These are phyloP conservation scores for Wallemia ichthyophaga DNA, from an alignment of 1,284 basidiomycete species.

Conservation along the genomic window DNA sequence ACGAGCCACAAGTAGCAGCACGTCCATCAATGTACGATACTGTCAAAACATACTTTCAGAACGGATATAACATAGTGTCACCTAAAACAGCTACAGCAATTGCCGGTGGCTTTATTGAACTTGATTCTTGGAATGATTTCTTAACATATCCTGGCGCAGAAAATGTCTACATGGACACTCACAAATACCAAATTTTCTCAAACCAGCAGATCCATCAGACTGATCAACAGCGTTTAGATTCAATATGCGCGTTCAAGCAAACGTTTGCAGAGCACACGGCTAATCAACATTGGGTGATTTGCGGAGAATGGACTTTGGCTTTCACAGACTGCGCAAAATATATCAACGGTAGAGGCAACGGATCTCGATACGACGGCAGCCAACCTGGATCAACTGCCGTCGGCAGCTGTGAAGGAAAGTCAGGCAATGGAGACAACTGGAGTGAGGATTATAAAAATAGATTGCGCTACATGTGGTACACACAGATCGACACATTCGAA, in stretches of 20 bases:
- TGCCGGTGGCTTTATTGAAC: constrained; percentile 56
- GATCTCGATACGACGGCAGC: constrained; percentile 52
- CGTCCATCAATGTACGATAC: background rate
- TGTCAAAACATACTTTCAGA: background rate
- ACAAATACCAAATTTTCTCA: background rate
- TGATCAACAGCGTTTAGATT: constrained; percentile 15
- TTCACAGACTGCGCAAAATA: constrained; percentile 58
- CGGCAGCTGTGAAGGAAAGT: constrained; percentile 39
- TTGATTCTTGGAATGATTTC: constrained; percentile 41
- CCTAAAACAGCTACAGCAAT: constrained; percentile 26
- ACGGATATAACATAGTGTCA: background rate
- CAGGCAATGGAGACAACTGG: constrained; percentile 40
- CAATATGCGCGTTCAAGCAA: constrained; percentile 26
- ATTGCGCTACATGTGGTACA: constrained; percentile 54
- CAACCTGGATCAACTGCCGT: constrained; percentile 31
- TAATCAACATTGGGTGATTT: constrained; percentile 30
- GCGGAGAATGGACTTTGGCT: constrained; percentile 34
- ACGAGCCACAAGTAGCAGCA: background rate
- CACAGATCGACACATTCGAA: constrained; percentile 25
- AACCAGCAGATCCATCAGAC: background rate
- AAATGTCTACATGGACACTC: constrained; percentile 10
- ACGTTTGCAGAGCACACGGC: constrained; percentile 24
- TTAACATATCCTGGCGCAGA: constrained; percentile 22
- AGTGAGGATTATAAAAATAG: constrained; percentile 50
- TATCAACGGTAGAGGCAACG: constrained; percentile 35